Percentiles rank a stretch among this genome's conserved stretches.
These are phyloP conservation scores for Boletus rex-veris DNA, from an alignment of 768 basidiomycete species.

Conservation along the genomic window DNA sequence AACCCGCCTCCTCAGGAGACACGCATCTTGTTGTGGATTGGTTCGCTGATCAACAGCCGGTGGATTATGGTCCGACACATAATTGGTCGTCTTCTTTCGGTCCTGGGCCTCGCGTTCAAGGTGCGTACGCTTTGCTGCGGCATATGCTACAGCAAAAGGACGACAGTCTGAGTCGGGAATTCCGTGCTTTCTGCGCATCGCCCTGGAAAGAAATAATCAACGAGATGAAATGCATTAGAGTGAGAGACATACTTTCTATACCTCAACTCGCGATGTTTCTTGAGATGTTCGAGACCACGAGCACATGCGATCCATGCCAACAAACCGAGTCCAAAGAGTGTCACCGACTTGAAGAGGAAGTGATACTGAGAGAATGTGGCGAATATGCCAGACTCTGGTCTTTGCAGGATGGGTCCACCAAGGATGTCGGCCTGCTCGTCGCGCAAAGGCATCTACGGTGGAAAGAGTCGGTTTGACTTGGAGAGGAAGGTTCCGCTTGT, in stretches of 20 bases:
- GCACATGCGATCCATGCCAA: constrained; percentile 33
- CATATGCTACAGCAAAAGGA: constrained; percentile 86
- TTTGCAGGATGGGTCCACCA: constrained; percentile 50
- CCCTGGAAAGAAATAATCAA: constrained; percentile 38
- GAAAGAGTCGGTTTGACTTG: constrained; percentile 13
- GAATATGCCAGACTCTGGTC: constrained; percentile 25
- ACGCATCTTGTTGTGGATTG: constrained; percentile 35
- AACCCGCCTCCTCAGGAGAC: constrained; percentile 40
- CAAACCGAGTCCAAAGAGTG: constrained; percentile 33
- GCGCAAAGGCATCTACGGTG: constrained; percentile 45
- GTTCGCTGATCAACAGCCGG: constrained; percentile 27
- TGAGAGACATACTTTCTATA: constrained; percentile 55
- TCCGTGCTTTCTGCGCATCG: constrained; percentile 72
- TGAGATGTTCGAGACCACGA: constrained; percentile 44
- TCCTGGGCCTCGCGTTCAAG: constrained; percentile 49
- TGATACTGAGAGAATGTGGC: constrained; percentile 37
- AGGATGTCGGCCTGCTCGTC: constrained; percentile 72
- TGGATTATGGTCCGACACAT: constrained; percentile 21
- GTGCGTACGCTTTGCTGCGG: constrained; percentile 58
- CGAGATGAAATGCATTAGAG: background rate
- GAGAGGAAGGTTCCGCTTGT: constrained; percentile 6
- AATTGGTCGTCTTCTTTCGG: constrained; percentile 32
- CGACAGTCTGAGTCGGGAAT: constrained; percentile 81
- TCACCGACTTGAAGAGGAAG: constrained; percentile 35
- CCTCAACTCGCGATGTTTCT: constrained; percentile 58